Conservation (phyloP, 2,329 filamentous ascomycete species). For the Monosporascus sp. region DNA sequence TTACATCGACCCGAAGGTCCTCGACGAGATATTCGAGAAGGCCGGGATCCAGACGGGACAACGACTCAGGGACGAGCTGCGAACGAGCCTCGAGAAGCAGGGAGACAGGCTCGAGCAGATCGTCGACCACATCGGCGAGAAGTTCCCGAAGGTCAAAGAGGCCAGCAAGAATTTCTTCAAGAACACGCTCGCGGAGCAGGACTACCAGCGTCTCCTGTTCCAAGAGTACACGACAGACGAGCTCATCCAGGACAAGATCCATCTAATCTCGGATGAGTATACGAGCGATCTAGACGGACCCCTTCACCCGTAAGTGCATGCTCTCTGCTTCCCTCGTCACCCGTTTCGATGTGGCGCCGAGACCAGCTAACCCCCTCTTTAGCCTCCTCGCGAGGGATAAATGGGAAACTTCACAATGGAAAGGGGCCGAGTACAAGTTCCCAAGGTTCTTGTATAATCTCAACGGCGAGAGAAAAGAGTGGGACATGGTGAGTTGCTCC, state of each 20-base stretch:
- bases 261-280: constrained; percentile 13
- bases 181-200: constrained; percentile 17
- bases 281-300: constrained; percentile 8
- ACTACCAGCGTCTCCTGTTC: constrained; percentile 20
- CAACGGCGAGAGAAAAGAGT: constrained; percentile 16
- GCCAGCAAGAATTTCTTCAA: constrained; percentile 14
- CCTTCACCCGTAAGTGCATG: constrained; percentile 19
- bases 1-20: constrained; percentile 10
- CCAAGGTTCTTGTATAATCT: constrained; percentile 20
- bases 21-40: constrained; percentile 9
- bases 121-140: constrained; percentile 2
- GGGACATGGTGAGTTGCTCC: constrained; percentile 15
- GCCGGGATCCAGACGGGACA: constrained; percentile 4
- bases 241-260: constrained; percentile 11
- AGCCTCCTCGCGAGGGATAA: constrained; percentile 12
- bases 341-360: too few species aligned
- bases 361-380: neutral
- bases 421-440: neutral
- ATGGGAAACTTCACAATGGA: constrained; percentile 9
- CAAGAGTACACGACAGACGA: constrained; percentile 24
- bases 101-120: constrained; percentile 13
- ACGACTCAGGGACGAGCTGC: constrained; percentile 5
- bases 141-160: neutral
- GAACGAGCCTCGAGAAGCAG: neutral
- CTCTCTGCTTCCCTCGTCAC: too few species aligned